A percentile compares a stretch with the other conserved stretches of the same genome.
These are phyloP conservation scores for Aspergillus proliferans DNA, from an alignment of 2,329 filamentous ascomycete genomes.

Conservation along the genomic window DNA sequence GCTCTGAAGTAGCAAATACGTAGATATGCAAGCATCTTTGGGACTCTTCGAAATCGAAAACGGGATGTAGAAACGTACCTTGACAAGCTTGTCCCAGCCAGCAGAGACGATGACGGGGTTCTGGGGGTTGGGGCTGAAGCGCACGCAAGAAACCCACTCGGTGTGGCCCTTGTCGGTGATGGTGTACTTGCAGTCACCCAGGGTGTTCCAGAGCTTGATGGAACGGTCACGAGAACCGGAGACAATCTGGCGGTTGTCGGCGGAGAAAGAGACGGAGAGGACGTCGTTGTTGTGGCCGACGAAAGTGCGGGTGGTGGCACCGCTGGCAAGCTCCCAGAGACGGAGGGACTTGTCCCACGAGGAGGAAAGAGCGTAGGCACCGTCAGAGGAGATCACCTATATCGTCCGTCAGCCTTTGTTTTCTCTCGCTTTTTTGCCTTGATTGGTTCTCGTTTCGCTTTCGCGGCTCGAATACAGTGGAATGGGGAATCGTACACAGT, in stretches of 20 bases:
- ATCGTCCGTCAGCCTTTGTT: constrained; percentile 1
- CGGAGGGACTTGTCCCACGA: constrained; percentile 99
- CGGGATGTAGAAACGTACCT: constrained; percentile 61
- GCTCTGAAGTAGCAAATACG: constrained; percentile 99
- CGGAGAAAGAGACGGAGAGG: constrained; percentile 98
- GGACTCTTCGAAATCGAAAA: constrained; percentile 27
- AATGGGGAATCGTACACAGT: constrained; percentile 73
- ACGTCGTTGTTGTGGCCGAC: constrained; percentile 99
- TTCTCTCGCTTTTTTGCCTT: background rate
- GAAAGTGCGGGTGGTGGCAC: constrained; percentile 95
- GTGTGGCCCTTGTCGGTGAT: constrained; percentile 99
- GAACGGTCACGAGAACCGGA: constrained; percentile 96
- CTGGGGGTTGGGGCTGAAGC: constrained; percentile 99
- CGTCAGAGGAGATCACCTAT: constrained; percentile 98
- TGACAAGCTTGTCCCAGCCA: constrained; percentile 99
- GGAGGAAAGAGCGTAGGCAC: constrained; percentile 95
- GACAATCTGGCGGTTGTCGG: constrained; percentile 99
- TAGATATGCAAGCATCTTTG: constrained; percentile 87
- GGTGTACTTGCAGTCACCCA: constrained; percentile 99
- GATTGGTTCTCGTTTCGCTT: constrained; percentile 7
- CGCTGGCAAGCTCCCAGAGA: constrained; percentile 97
- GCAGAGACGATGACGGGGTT: constrained; percentile 99
- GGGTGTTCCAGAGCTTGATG: constrained; percentile 99
- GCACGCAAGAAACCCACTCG: constrained; percentile 99
- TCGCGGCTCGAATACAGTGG: background rate